These are phyloP conservation scores for Didymella pomorum DNA, from an alignment of 2,329 filamentous ascomycete genomes.

Conservation along the genomic window DNA sequence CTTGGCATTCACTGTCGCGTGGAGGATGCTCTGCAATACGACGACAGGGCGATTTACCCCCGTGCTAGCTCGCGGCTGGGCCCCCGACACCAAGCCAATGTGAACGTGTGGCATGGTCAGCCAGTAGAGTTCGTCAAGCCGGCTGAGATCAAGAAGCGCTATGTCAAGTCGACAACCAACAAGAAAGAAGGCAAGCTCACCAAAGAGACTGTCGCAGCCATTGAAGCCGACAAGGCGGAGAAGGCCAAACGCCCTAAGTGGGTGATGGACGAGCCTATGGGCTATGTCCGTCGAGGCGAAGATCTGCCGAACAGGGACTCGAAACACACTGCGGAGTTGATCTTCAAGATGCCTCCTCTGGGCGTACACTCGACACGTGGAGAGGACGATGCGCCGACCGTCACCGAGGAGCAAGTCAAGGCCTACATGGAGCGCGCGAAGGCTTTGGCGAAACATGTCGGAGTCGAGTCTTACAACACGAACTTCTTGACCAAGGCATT, in stretches of 20 bases:
- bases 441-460: constrained; percentile 69
- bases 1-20: constrained; percentile 94
- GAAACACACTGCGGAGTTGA: constrained; percentile 74
- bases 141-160: constrained; percentile 81
- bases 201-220: constrained; percentile 79
- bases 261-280: constrained; percentile 88
- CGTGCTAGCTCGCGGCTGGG: constrained; percentile 92
- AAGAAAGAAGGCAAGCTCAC: constrained; percentile 80
- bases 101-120: constrained; percentile 83
- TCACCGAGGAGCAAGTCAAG: constrained; percentile 69
- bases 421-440: constrained; percentile 78
- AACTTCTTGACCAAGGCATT: constrained; percentile 89
- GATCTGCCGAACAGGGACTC: constrained; percentile 77
- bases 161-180: constrained; percentile 66
- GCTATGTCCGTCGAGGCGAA: constrained; percentile 84
- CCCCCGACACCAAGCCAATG: constrained; percentile 87
- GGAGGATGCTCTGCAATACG: constrained; percentile 94
- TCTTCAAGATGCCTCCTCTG: constrained; percentile 77
- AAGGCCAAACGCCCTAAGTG: constrained; percentile 87
- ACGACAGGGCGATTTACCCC: constrained; percentile 92
- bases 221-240: constrained; percentile 82
- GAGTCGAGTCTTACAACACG: constrained; percentile 77
- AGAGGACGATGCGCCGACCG: constrained; percentile 53
- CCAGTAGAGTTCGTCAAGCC: constrained; percentile 92
- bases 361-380: constrained; percentile 58